Conservation (phyloP, 2,329 filamentous ascomycete genomes). For the Aspergillaceae sp. region DNA sequence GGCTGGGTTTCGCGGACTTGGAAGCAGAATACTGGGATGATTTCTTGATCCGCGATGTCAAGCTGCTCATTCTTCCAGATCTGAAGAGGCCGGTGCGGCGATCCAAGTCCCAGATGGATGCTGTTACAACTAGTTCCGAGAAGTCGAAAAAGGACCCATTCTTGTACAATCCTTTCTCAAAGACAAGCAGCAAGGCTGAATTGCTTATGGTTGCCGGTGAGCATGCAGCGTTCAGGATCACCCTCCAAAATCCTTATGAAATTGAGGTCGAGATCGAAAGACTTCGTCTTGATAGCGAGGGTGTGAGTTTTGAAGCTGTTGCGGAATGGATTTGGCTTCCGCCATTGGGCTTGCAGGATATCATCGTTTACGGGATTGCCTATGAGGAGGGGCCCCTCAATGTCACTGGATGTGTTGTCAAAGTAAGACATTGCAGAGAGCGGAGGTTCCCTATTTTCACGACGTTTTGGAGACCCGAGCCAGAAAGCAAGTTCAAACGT, state of each 20-base stretch:
- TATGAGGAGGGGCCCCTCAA: slow-evolving; percentile 58
- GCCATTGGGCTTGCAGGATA: slow-evolving; percentile 71
- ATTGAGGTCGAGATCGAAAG: slow-evolving; percentile 85
- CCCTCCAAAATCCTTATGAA: slow-evolving; percentile 88
- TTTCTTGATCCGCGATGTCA: slow-evolving; percentile 73
- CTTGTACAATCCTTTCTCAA: slow-evolving; percentile 88
- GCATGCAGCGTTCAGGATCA: slow-evolving; percentile 66
- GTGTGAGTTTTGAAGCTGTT: slow-evolving; percentile 60
- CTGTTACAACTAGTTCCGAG: slow-evolving; percentile 31
- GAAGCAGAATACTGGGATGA: slow-evolving; percentile 94
- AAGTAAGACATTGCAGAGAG: slow-evolving; percentile 71
- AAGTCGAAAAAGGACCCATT: slow-evolving; percentile 62
- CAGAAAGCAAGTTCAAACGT: slow-evolving; percentile 65
- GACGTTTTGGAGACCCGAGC: slow-evolving; percentile 63
- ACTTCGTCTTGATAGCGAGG: slow-evolving; percentile 64
- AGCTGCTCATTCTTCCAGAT: slow-evolving; percentile 55
- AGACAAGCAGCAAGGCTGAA: slow-evolving; percentile 52
- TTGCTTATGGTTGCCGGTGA: slow-evolving; percentile 71
- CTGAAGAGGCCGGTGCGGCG: slow-evolving; percentile 60
- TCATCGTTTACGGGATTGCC: slow-evolving; percentile 63
- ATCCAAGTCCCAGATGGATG: slow-evolving; percentile 43
- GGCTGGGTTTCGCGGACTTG: slow-evolving; percentile 61
- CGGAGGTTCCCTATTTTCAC: slow-evolving; percentile 77
- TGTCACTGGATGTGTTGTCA: slow-evolving; percentile 69
- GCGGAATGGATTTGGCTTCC: slow-evolving; percentile 61